These are phyloP conservation scores for Asterophora parasitica DNA, from an alignment of 768 basidiomycete genomes.

Conservation along the genomic window DNA sequence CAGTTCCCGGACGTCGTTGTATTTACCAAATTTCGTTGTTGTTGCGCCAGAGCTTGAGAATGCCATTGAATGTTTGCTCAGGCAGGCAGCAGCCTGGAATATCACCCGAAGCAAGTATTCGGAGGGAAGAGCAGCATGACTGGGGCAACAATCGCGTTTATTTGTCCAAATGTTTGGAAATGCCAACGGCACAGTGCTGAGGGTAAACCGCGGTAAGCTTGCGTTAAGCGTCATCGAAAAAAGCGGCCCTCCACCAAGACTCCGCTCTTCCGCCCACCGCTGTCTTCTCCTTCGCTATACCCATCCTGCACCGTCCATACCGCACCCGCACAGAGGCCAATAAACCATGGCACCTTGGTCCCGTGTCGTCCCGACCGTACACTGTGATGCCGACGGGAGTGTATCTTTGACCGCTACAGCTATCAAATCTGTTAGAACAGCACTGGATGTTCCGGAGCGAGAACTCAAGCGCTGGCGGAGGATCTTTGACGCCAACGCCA, in stretches of 20 bases:
- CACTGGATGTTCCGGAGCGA: conserved; percentile 67
- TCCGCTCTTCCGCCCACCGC: conserved; percentile 3
- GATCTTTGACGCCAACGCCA: conserved; percentile 82
- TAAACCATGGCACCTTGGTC: conserved; percentile 32
- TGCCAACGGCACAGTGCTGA: too few relatives aligned
- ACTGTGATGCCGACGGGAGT: conserved; percentile 50
- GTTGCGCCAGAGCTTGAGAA: too few relatives aligned
- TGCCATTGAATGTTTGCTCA: too few relatives aligned
- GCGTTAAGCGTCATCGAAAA: conserved; percentile 30
- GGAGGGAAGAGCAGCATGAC: too few relatives aligned
- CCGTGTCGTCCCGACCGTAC: conserved; percentile 44
- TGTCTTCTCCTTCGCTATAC: conserved; percentile 18
- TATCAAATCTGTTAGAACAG: conserved; percentile 61
- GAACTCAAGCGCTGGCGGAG: conserved; percentile 88
- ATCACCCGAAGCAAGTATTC: too few relatives aligned
- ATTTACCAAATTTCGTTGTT: too few relatives aligned
- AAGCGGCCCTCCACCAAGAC: conserved; percentile 5
- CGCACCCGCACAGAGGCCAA: conserved; percentile 22
- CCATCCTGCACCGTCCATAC: conserved; percentile 28
- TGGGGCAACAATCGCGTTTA: too few relatives aligned
- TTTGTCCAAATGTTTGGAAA: too few relatives aligned
- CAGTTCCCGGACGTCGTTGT: too few relatives aligned
- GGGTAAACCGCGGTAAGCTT: too few relatives aligned
- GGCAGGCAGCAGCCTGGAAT: too few relatives aligned
- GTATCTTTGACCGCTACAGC: conserved; percentile 48